phyloP scores from a whole-genome alignment of 1,284 basidiomycete genomes.

The Papiliotrema laurentii region DNA sequence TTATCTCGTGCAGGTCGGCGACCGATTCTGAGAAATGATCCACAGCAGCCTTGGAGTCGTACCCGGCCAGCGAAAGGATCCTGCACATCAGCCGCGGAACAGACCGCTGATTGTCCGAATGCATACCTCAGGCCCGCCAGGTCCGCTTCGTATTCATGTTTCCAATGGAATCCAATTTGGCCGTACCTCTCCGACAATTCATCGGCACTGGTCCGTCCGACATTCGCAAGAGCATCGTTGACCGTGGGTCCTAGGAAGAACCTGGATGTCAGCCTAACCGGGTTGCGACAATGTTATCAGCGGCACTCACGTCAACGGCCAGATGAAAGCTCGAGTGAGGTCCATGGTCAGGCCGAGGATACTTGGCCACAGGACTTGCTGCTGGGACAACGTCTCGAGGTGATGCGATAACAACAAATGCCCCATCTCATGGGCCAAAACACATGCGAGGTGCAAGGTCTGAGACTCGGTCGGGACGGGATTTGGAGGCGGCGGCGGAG shows the following conservation, averaged over 20 bases:
- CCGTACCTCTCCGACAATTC: conserved; percentile 64
- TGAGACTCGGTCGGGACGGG: conserved; percentile 64
- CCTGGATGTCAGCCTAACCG: conserved; percentile 12
- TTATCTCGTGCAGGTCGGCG: conserved; percentile 35
- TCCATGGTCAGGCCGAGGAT: conserved; percentile 71
- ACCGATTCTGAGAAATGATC: conserved; percentile 32
- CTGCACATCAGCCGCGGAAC: conserved; percentile 8
- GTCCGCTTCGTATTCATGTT: conserved; percentile 83
- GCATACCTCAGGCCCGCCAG: conserved; percentile 71
- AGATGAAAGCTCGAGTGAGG: conserved; percentile 67
- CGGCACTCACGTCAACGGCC: conserved; percentile 64
- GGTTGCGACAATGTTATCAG: neutral
- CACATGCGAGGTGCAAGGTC: conserved; percentile 73
- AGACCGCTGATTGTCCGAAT: too few relatives aligned
- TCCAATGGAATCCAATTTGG: conserved; percentile 57
- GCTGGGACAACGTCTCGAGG: conserved; percentile 77
- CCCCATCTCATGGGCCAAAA: conserved; percentile 81
- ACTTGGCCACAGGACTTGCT: conserved; percentile 73
- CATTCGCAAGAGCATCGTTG: conserved; percentile 77
- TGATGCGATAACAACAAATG: conserved; percentile 84
- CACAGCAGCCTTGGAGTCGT: conserved; percentile 59
- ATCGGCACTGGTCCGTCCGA: conserved; percentile 67
- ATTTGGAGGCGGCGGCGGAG: neutral
- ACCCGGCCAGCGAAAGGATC: conserved; percentile 72
- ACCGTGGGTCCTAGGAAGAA: conserved; percentile 86